Conservation (phyloP, 345 rosid species). For the Euphorbia tirucalli region DNA sequence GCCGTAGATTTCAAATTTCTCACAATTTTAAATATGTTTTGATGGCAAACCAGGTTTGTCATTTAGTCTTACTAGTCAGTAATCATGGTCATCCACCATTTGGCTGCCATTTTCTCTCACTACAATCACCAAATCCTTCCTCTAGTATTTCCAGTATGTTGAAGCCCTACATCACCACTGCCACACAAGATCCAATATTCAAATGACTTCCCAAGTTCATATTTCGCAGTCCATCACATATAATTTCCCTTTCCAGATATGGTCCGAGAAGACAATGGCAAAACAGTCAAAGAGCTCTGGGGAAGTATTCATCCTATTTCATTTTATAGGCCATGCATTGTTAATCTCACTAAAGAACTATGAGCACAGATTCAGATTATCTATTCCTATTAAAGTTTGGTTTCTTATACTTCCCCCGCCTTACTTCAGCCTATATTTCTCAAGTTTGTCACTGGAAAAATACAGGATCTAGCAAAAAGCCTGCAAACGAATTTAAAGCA, state of each 20-base stretch:
- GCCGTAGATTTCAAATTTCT: neutral
- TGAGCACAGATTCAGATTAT: neutral
- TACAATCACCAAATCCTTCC: neutral
- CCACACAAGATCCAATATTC: neutral
- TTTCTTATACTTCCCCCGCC: neutral
- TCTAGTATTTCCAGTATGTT: neutral
- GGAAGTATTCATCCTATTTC: neutral
- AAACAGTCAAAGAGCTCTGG: neutral
- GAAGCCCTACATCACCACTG: neutral
- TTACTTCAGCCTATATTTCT: neutral
- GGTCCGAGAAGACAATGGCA: neutral
- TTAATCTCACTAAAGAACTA: neutral
- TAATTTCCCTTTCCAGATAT: constrained; percentile 3
- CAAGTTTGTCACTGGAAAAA: neutral
- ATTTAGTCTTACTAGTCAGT: neutral
- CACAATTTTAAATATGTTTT: neutral
- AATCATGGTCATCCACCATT: neutral
- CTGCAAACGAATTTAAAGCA: neutral
- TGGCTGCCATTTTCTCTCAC: neutral
- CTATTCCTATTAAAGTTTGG: neutral
- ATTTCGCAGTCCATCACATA: neutral
- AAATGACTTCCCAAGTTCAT: neutral
- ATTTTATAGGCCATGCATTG: neutral
- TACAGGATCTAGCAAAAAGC: neutral
- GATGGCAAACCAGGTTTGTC: neutral